phyloP scores from a whole-genome alignment of 2,329 filamentous ascomycete genomes.

The Aureobasidium subglaciale region DNA sequence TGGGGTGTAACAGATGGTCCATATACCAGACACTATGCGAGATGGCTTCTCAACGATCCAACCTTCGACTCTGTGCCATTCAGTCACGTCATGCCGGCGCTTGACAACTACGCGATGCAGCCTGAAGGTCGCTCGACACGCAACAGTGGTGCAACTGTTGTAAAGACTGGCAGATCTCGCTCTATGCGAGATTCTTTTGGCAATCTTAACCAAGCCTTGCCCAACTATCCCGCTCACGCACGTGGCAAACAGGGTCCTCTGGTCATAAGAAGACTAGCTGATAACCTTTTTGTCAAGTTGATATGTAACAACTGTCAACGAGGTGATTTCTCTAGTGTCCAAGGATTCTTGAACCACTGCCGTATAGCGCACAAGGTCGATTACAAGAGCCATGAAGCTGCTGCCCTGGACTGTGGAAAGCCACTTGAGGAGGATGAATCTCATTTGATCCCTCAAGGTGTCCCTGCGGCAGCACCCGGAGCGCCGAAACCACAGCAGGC shows the following conservation, averaged over 20 bases:
- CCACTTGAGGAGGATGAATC: slow-evolving; percentile 64
- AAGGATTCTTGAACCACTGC: slow-evolving; percentile 99
- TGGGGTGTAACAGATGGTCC: slow-evolving; percentile 89
- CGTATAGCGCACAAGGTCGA: slow-evolving; percentile 90
- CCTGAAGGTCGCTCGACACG: slow-evolving; percentile 71
- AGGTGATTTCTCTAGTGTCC: slow-evolving; percentile 89
- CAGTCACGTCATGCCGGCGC: slow-evolving; percentile 19
- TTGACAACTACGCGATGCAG: slow-evolving; percentile 18
- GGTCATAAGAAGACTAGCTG: slow-evolving; percentile 71
- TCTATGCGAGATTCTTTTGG: slow-evolving; percentile 52
- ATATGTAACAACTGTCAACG: slow-evolving; percentile 81
- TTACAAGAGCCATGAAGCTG: slow-evolving; percentile 93
- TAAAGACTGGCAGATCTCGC: slow-evolving; percentile 45
- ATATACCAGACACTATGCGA: slow-evolving; percentile 88
- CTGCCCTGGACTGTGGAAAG: slow-evolving; percentile 79
- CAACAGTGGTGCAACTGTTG: slow-evolving; percentile 58
- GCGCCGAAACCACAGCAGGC: slow-evolving; percentile 13
- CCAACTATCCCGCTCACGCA: slow-evolving; percentile 62
- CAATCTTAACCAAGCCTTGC: slow-evolving; percentile 42
- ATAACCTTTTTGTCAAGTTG: slow-evolving; percentile 80
- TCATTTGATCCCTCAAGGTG: slow-evolving; percentile 15
- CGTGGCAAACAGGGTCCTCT: slow-evolving; percentile 68
- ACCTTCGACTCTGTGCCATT: slow-evolving; percentile 60
- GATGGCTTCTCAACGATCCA: slow-evolving; percentile 87
- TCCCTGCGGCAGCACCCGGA: slow-evolving; percentile 3